These are phyloP conservation scores for Colletotrichum paranaense DNA, from an alignment of 2,329 filamentous ascomycete species.

Conservation along the genomic window DNA sequence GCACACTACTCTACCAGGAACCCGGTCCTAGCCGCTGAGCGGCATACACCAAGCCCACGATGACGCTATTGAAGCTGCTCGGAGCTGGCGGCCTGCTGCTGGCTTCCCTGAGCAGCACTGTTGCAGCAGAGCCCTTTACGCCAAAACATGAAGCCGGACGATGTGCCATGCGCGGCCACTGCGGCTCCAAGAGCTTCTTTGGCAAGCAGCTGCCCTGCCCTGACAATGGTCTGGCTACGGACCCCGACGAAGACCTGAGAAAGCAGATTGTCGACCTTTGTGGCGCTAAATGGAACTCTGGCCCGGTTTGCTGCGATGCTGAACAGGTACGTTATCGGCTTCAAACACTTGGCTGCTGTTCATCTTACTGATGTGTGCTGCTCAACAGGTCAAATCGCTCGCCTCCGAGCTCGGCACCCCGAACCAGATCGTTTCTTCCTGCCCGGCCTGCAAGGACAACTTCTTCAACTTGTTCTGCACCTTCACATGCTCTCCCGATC, in stretches of 20 bases:
- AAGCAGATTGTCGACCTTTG: constrained; percentile 86
- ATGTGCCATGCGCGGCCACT: constrained; percentile 91
- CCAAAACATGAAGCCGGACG: constrained; percentile 85
- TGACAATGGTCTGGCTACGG: constrained; percentile 85
- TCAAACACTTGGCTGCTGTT: background rate
- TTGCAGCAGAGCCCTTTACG: constrained; percentile 50
- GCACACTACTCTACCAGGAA: background rate
- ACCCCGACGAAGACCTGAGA: constrained; percentile 78
- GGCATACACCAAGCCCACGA: constrained; percentile 22
- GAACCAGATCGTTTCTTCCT: constrained; percentile 89
- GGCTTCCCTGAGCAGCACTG: constrained; percentile 35
- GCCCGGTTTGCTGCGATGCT: constrained; percentile 84
- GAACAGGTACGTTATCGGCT: constrained; percentile 73
- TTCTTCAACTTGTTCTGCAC: constrained; percentile 99
- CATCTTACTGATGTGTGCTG: background rate
- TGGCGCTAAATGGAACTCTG: constrained; percentile 85
- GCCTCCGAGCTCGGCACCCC: constrained; percentile 88
- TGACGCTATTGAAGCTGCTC: constrained; percentile 39
- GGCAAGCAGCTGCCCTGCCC: constrained; percentile 90
- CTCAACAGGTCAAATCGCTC: constrained; percentile 76
- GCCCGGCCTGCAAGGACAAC: constrained; percentile 96
- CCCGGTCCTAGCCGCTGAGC: constrained; percentile 26
- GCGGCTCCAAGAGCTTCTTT: constrained; percentile 91
- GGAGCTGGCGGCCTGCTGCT: constrained; percentile 46
- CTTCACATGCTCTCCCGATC: constrained; percentile 97